These are phyloP conservation scores for Trypanosoma vivax DNA, from an alignment of 208 protist species.

Conservation along the genomic window DNA sequence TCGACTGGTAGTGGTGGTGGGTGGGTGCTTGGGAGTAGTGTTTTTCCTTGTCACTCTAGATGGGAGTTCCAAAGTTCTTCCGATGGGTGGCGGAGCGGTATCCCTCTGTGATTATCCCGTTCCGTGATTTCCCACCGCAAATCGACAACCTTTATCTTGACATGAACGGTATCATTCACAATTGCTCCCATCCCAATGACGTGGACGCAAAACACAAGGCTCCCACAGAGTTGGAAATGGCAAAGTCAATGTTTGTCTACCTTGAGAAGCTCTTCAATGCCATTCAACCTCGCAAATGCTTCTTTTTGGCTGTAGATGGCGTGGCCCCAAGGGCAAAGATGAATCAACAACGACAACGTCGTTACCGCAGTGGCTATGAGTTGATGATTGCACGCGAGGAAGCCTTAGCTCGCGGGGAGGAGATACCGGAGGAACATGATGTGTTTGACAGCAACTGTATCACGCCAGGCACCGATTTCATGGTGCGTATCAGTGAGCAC, in stretches of 20 bases:
- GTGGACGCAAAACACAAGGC: slow-evolving; percentile 64
- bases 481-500: slow-evolving; percentile 89
- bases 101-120: slow-evolving; percentile 89
- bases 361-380: slow-evolving; percentile 90
- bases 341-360: slow-evolving; percentile 98
- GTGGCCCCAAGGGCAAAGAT: slow-evolving; percentile 99
- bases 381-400: slow-evolving; percentile 82
- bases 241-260: slow-evolving; percentile 94
- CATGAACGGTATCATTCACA: slow-evolving; percentile 99
- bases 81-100: slow-evolving; percentile 96
- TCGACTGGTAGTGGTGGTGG: too few species aligned
- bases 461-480: slow-evolving; percentile 98
- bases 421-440: slow-evolving; percentile 74
- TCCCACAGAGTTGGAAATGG: slow-evolving; percentile 95
- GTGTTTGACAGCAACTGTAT: slow-evolving; percentile 98
- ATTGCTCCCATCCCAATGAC: slow-evolving; percentile 95
- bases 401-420: slow-evolving; percentile 48
- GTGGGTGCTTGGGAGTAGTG: too few species aligned
- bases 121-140: slow-evolving; percentile 82
- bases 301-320: slow-evolving; percentile 98
- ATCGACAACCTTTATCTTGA: slow-evolving; percentile 99
- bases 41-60: too few species aligned
- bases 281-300: slow-evolving; percentile 93
- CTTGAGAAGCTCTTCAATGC: slow-evolving; percentile 96
- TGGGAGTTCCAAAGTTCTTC: slow-evolving; percentile 96